These are phyloP conservation scores for Sugiyamaella xylanicola DNA, from an alignment of 1,139 yeast genomes.

Conservation along the genomic window DNA sequence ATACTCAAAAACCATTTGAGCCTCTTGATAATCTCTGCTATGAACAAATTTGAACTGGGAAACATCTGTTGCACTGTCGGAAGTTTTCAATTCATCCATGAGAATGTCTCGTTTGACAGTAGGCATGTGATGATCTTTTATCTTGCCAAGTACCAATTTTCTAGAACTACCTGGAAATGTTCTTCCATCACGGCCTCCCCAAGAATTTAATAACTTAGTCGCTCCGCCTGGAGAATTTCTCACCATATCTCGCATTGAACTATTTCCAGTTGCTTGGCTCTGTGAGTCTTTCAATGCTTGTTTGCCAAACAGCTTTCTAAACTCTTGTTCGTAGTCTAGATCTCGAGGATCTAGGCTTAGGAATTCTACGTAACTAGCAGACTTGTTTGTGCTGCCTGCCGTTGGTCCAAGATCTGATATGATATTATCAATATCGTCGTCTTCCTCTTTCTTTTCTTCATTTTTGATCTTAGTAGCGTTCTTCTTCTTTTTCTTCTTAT, in stretches of 20 bases:
- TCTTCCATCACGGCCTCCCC: conserved; percentile 80
- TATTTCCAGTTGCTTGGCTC: conserved; percentile 34
- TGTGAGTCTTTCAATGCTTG: conserved; percentile 48
- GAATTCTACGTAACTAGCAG: conserved; percentile 32
- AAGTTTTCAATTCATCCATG: conserved; percentile 53
- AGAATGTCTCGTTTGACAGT: conserved; percentile 61
- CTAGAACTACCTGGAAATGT: conserved; percentile 73
- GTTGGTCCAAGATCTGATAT: conserved; percentile 11
- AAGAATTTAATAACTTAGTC: conserved; percentile 65
- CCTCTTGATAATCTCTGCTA: conserved; percentile 34
- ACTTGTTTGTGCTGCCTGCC: not conserved
- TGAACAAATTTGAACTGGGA: conserved; percentile 48
- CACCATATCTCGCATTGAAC: not conserved
- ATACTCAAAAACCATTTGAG: conserved; percentile 42
- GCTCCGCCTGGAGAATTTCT: not conserved
- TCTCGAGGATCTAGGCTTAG: conserved; percentile 47
- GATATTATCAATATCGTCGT: conserved; percentile 17
- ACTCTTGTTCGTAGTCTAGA: conserved; percentile 80
- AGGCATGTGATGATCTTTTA: conserved; percentile 83
- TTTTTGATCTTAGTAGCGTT: conserved; percentile 29
- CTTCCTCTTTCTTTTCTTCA: conserved; percentile 25
- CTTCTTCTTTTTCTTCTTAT: conserved; percentile 31
- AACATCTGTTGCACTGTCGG: conserved; percentile 35
- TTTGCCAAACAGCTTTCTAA: conserved; percentile 62
- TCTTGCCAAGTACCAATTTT: conserved; percentile 66